phyloP scores from a whole-genome alignment of 2,329 filamentous ascomycete genomes.

The Tolypocladium ophioglossoides region DNA sequence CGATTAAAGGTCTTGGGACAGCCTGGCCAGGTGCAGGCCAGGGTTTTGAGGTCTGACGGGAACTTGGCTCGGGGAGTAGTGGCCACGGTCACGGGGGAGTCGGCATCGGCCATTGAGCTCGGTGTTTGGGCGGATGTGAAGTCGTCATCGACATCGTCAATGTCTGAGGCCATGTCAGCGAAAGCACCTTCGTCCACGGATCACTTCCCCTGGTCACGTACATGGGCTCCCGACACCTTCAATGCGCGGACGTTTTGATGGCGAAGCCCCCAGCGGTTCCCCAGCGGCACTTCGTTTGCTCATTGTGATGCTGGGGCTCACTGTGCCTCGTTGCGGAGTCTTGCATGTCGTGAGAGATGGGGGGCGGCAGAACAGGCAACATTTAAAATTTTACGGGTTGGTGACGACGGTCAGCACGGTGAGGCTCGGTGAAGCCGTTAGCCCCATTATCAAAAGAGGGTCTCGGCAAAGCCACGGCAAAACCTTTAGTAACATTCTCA shows the following conservation, averaged over 20 bases:
- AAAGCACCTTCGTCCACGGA: background rate
- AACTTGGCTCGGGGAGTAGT: constrained; percentile 40
- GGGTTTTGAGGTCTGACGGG: constrained; percentile 65
- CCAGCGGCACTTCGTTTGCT: constrained; percentile 19
- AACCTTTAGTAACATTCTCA: constrained; percentile 10
- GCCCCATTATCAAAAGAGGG: background rate
- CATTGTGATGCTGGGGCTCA: constrained; percentile 11
- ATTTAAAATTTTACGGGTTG: constrained; percentile 16
- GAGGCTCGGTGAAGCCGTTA: background rate
- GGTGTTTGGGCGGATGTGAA: constrained; percentile 20
- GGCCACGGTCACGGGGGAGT: constrained; percentile 20
- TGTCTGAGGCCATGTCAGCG: constrained; percentile 6
- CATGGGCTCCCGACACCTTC: constrained; percentile 11
- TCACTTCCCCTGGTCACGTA: constrained; percentile 3
- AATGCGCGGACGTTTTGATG: constrained; percentile 15
- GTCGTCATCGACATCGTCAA: constrained; percentile 23
- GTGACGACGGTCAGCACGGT: constrained; percentile 10
- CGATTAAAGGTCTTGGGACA: constrained; percentile 84
- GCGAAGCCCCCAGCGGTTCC: constrained; percentile 12
- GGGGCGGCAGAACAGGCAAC: constrained; percentile 20
- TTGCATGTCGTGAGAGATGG: background rate
- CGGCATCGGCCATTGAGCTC: constrained; percentile 18
- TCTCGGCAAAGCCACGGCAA: constrained; percentile 20
- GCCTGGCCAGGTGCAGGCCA: constrained; percentile 60
- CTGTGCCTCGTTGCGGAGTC: background rate